Evolutionary conservation across 192 early-diverging fungal genomes (phyloP).

Genomic region (Backusella sp.): DNA sequence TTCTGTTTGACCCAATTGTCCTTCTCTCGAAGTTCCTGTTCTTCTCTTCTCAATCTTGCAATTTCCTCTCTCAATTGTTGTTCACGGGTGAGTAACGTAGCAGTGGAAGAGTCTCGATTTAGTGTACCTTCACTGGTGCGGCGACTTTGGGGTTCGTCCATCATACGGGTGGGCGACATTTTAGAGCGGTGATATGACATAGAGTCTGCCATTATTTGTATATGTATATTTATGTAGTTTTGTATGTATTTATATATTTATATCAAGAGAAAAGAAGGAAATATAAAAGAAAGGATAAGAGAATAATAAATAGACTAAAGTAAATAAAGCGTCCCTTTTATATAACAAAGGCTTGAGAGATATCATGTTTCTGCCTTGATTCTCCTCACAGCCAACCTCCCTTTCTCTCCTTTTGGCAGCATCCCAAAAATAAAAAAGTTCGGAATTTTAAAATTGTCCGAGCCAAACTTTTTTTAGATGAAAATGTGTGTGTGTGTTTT

Average conservation of each 20-base stretch:
- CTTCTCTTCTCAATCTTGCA: conserved; percentile 31
- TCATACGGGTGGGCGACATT: conserved; percentile 26
- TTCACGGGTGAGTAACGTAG: conserved; percentile 24
- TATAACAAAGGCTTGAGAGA: not conserved
- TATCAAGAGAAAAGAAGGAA: not conserved
- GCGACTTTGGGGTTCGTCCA: conserved; percentile 1
- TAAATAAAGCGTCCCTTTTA: not conserved
- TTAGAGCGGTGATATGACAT: conserved; percentile 18
- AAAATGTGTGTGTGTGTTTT: not conserved
- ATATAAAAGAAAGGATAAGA: not conserved
- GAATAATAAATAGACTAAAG: not conserved
- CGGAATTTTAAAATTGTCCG: not conserved
- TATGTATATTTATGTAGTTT: not conserved
- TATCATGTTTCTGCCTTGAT: not conserved
- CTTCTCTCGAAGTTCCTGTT: conserved; percentile 31
- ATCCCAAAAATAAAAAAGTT: not conserved
- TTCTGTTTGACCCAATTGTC: conserved; percentile 33
- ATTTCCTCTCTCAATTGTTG: conserved; percentile 35
- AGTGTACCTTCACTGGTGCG: conserved; percentile 2
- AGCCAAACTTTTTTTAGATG: conserved; percentile 5
- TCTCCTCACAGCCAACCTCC: not conserved
- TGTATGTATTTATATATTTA: not conserved
- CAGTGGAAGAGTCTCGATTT: conserved; percentile 14
- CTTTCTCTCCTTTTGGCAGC: not conserved
- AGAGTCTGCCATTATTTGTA: conserved; percentile 5